Evolutionary conservation across 768 basidiomycete genomes (phyloP).

Genomic region (Arthromyces matolae): DNA sequence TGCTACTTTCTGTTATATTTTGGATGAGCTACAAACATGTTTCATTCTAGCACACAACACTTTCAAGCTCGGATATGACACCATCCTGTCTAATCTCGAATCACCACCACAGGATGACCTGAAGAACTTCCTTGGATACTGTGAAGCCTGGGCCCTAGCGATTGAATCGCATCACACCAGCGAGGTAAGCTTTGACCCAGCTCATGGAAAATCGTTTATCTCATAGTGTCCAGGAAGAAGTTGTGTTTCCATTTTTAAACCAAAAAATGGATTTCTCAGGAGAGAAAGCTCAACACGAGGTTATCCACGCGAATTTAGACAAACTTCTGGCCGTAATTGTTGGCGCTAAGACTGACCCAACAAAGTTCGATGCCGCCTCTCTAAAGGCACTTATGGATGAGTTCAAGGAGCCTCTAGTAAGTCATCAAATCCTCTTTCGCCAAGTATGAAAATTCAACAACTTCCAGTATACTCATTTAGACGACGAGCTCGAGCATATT

Average conservation of each 20-base stretch:
- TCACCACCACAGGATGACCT: constrained; percentile 33
- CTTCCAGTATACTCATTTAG: constrained; percentile 31
- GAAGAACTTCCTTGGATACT: constrained; percentile 37
- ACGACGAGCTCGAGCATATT: constrained; percentile 35
- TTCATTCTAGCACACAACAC: constrained; percentile 30
- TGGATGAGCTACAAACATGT: neutral
- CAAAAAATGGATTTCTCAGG: constrained; percentile 34
- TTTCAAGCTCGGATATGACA: constrained; percentile 35
- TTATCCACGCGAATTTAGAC: constrained; percentile 28
- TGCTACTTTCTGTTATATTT: neutral
- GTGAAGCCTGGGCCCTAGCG: constrained; percentile 32
- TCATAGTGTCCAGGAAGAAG: constrained; percentile 19
- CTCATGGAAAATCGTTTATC: neutral
- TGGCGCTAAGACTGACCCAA: constrained; percentile 20
- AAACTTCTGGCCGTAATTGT: constrained; percentile 22
- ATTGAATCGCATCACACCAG: constrained; percentile 34
- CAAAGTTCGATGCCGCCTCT: constrained; percentile 27
- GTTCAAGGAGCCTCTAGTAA: constrained; percentile 29
- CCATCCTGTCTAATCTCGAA: constrained; percentile 31
- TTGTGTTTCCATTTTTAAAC: constrained; percentile 34
- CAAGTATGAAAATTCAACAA: neutral
- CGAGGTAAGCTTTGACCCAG: constrained; percentile 22
- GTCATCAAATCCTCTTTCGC: constrained; percentile 1
- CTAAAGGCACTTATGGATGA: constrained; percentile 26
- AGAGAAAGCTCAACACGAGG: constrained; percentile 34